Conservation (phyloP, 2,329 filamentous ascomycete species). For the Blastomyces parvus region DNA sequence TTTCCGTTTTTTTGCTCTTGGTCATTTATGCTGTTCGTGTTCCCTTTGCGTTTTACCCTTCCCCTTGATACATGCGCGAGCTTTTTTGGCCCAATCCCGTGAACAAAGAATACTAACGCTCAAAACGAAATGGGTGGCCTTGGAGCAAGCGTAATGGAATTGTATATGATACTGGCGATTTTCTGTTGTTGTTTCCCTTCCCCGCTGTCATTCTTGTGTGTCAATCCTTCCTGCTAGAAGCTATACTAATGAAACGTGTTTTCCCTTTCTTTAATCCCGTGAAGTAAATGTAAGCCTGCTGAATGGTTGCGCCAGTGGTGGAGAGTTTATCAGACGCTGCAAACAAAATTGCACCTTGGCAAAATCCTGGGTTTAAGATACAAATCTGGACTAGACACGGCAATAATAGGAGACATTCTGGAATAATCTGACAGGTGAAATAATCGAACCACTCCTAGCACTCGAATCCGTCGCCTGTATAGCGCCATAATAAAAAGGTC, state of each 20-base stretch:
- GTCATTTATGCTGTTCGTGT: neutral
- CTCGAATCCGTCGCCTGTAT: no score
- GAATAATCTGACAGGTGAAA: neutral
- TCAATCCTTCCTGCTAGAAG: conserved; percentile 1
- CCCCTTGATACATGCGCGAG: neutral
- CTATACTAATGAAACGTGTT: conserved; percentile 7
- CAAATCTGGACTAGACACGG: neutral
- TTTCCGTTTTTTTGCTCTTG: neutral
- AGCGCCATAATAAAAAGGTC: neutral
- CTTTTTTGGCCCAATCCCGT: neutral
- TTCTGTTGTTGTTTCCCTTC: conserved; percentile 4
- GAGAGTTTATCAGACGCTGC: neutral
- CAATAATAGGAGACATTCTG: neutral
- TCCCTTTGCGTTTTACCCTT: neutral
- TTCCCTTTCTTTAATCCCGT: neutral
- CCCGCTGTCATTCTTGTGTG: neutral
- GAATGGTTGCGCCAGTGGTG: neutral
- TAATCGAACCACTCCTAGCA: no score
- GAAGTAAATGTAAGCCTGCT: neutral
- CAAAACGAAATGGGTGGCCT: neutral
- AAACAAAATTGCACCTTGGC: neutral
- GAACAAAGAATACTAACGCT: neutral
- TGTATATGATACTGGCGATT: conserved; percentile 8
- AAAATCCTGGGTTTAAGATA: neutral
- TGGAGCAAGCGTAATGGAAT: neutral